A percentile compares a stretch with the other conserved stretches of the same genome.
Evolutionary conservation across 495 filamentous ascomycete genomes (phyloP).

Genomic region (Neurospora pannonica): DNA sequence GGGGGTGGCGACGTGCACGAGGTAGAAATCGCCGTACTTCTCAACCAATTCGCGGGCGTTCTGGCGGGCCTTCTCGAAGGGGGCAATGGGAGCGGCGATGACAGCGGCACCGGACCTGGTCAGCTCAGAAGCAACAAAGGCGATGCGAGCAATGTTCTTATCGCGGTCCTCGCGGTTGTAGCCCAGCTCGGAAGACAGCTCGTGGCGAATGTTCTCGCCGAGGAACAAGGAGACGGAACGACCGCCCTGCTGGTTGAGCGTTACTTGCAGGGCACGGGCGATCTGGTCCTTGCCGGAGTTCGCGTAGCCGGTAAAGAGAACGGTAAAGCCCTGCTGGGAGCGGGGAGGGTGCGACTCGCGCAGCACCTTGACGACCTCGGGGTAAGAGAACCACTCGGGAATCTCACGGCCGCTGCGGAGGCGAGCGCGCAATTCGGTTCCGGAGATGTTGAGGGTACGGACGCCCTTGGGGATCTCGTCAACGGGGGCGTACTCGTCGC

Average conservation of each 20-base stretch:
- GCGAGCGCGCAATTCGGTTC: conserved; percentile 85
- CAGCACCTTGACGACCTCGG: conserved; percentile 93
- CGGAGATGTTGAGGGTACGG: conserved; percentile 92
- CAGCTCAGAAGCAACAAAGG: conserved; percentile 90
- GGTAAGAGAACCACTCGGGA: conserved; percentile 99
- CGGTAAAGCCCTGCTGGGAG: conserved; percentile 85
- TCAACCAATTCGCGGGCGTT: conserved; percentile 75
- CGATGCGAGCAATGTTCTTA: conserved; percentile 92
- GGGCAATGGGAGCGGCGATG: conserved; percentile 95
- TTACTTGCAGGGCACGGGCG: conserved; percentile 90
- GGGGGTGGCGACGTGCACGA: conserved; percentile 88
- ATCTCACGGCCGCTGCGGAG: conserved; percentile 87
- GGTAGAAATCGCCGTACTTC: conserved; percentile 83
- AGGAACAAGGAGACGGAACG: conserved; percentile 87
- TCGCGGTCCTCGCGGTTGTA: conserved; percentile 91
- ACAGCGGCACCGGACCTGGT: conserved; percentile 89
- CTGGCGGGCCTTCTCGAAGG: conserved; percentile 68
- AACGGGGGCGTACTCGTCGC: conserved; percentile 88
- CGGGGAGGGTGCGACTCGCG: conserved; percentile 90
- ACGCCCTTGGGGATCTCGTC: conserved; percentile 77
- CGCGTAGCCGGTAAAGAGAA: conserved; percentile 94
- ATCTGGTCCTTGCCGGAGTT: conserved; percentile 97
- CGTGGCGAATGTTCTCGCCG: conserved; percentile 87
- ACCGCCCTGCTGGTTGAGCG: conserved; percentile 95
- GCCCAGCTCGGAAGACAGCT: conserved; percentile 89